Evolutionary conservation across 805 yeast genomes (phyloP).

Genomic region (Kluyveromyces dobzhanskii): DNA sequence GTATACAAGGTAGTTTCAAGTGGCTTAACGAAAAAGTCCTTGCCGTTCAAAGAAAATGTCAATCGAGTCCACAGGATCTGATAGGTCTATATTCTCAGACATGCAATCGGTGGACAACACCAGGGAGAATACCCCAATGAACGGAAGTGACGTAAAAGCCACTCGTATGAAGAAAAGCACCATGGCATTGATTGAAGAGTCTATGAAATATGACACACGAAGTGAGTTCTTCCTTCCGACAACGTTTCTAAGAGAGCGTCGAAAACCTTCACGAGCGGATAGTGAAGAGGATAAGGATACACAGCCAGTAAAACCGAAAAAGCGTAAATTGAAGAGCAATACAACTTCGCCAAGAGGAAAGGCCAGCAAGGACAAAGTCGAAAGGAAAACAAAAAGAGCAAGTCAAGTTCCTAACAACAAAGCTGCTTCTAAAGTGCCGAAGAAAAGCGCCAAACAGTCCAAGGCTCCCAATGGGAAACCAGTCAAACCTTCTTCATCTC

Average conservation of each 20-base stretch:
- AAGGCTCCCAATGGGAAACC: too few relatives aligned
- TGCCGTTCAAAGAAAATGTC: neutral
- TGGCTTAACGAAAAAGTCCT: too few relatives aligned
- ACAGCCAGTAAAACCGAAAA: too few relatives aligned
- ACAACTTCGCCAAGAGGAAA: too few relatives aligned
- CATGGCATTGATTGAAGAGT: conserved; percentile 20
- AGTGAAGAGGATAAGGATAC: neutral
- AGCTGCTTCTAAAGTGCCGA: too few relatives aligned
- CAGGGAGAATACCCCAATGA: neutral
- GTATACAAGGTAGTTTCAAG: too few relatives aligned
- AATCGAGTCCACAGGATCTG: neutral
- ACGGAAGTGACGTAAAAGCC: neutral
- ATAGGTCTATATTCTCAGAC: neutral
- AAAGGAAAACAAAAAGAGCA: too few relatives aligned
- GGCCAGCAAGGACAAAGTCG: too few relatives aligned
- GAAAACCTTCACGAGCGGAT: neutral
- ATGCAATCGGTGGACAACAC: neutral
- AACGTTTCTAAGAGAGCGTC: conserved; percentile 16
- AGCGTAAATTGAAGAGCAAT: too few relatives aligned
- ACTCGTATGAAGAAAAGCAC: conserved; percentile 4
- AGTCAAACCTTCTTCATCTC: too few relatives aligned
- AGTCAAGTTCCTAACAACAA: too few relatives aligned
- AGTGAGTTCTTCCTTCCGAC: conserved; percentile 20
- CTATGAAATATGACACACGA: conserved; percentile 20
- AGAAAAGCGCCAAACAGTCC: too few relatives aligned